Percentiles rank a stretch among this genome's conserved stretches.
These are phyloP conservation scores for Cronartium quercuum DNA, from an alignment of 1,284 basidiomycete species.

Conservation along the genomic window DNA sequence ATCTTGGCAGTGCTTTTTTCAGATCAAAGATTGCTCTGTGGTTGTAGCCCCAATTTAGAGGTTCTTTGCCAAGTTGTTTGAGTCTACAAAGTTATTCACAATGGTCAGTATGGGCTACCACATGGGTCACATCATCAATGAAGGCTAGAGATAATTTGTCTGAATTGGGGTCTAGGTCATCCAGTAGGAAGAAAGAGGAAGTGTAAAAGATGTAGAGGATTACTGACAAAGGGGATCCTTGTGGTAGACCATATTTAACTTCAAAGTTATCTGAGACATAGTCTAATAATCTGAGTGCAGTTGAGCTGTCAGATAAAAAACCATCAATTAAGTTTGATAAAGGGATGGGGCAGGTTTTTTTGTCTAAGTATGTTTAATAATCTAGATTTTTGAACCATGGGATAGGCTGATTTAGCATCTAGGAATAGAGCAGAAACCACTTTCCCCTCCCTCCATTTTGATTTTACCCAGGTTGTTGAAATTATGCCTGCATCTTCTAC, in stretches of 20 bases:
- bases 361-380: neutral
- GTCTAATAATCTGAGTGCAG: neutral
- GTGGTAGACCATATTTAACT: neutral
- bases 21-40: neutral
- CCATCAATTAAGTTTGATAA: neutral
- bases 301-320: neutral
- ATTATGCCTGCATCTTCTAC: neutral
- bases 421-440: neutral
- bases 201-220: conserved; percentile 16
- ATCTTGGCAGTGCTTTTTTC: neutral
- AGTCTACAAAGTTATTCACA: neutral
- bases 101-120: neutral
- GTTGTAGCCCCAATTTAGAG: neutral
- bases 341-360: neutral
- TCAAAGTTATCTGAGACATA: neutral
- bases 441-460: neutral
- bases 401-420: conserved; percentile 2
- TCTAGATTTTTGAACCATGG: neutral
- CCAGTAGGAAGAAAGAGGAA: neutral
- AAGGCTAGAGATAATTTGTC: neutral
- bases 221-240: neutral
- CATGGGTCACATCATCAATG: neutral
- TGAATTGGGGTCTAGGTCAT: neutral
- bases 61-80: neutral
- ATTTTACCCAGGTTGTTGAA: neutral